Evolutionary conservation across 2,329 filamentous ascomycete genomes (phyloP), one percentile per base, ranked within the genome.

Genomic region (Pseudogymnoascus sp.): DNA sequence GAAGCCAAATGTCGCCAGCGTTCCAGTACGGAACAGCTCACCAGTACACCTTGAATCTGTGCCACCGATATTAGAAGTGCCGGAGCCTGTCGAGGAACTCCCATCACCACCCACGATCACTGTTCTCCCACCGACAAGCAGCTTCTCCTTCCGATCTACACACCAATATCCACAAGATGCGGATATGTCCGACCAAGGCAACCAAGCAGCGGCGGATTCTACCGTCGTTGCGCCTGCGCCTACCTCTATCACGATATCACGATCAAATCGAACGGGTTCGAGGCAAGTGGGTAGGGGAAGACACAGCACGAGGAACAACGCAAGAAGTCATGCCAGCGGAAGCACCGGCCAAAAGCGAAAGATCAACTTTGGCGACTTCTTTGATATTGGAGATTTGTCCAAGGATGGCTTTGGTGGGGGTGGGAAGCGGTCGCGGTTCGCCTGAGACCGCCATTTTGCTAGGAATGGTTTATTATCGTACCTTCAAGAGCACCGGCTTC

Each of bases 281-380:
- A 65, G 71, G 60, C 69, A 72, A 60, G 69, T 65, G 57, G 70
- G 65, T 38, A 68, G 68, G 57, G 60, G 65, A 25, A 57, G 71
- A 58, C 22, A 64, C 28, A 64, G 47, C 38, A 57, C 67, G 6
- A 67, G 69, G 62, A 61, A 35, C 20, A 61, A 20, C 41, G n/a
- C 18, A 22, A 58, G 43, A n/a, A 36, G 33, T 2, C 30, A 58
- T 16, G 41, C 14, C 22, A 60, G 64, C 30, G 38, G 63, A 20
- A 65, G 38, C 6, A 63, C 67, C 3, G 89, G 89, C 1, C 81
- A 85, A 67, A 93, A 93, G 73, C 81, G 89, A 41, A 83, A 88
- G 68, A 81, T 90, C 67, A 87, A 89, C 67, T 82, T 89, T 68
- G 83, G 85, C 22, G 89, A 92, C 69, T 86, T 91, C 60, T 92